Evolutionary conservation across 2,329 filamentous ascomycete species (phyloP), one percentile per base, ranked within the genome.

Genomic region (Phoma sp.): DNA sequence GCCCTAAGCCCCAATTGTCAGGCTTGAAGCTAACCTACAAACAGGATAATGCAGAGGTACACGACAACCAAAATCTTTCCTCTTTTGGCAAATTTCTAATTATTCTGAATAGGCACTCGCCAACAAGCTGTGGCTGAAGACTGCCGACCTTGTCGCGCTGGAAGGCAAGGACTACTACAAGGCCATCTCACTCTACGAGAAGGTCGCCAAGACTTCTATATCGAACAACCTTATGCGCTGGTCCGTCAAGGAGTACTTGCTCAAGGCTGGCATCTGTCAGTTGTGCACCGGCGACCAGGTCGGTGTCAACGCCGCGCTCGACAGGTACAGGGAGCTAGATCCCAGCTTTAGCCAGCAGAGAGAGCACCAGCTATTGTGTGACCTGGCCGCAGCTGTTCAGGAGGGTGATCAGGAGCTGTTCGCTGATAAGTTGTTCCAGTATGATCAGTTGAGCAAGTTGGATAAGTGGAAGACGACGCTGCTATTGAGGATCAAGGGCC

Each of bases 401-500:
- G 83, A 85, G 29, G 87, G 88, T 51, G 90, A 96, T 67, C 88
- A 89, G 73, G 91, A 96, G 67, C 81, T 83, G 57, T 98, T 96
- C 69, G 85, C 89, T 22, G 91, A 96, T 70, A 92, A 93, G 66
- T 76, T 96, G 60, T 96, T 89, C 80, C 87, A 93, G 74, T 98
- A 86, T 71, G 92, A 97, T 74, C 90, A 96, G 79, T 82, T 96
- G 79, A 95, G 88, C 79, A 95, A 95, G 81, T 79, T 98, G 69
- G 93, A 97, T 73, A 95, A 93, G 80, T 98, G 93, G 93, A 96
- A 97, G 88, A 96, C 90, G 45, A 90, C 89, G 29, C 80, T 96
- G 53, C 76, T 96, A 59, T 79, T 96, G 69, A 85, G 87, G 65
- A 83, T 97, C 68, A 97, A 97, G 87, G 87, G 88, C 67, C 82